phyloP scores from a whole-genome alignment of 768 basidiomycete genomes.

The Boletus vermiculosoides region DNA sequence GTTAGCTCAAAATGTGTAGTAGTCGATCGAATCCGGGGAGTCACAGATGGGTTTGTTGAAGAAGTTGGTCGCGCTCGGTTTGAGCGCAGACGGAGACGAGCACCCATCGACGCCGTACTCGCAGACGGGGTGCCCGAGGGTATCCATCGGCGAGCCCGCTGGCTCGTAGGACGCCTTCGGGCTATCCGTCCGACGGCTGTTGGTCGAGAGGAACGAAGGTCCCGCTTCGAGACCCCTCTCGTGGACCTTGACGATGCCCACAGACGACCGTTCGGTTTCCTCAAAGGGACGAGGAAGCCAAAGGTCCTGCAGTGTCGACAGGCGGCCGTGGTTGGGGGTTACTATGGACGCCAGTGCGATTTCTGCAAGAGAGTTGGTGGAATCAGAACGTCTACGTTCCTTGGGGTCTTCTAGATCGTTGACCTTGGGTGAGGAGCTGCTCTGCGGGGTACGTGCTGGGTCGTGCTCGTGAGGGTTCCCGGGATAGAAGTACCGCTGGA shows the following conservation, averaged over 20 bases:
- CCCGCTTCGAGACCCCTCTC: slow-evolving; percentile 17
- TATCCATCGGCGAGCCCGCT: neutral
- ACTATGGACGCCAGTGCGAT: slow-evolving; percentile 17
- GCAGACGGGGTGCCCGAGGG: neutral
- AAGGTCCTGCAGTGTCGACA: slow-evolving; percentile 19
- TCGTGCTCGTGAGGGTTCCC: neutral
- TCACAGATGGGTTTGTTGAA: slow-evolving; percentile 21
- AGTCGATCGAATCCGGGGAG: slow-evolving; percentile 19
- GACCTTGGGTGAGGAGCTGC: neutral
- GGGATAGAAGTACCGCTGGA: neutral
- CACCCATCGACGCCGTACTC: neutral
- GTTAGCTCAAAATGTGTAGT: neutral
- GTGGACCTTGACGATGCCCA: slow-evolving; percentile 8
- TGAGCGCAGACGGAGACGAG: neutral
- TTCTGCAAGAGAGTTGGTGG: slow-evolving; percentile 14
- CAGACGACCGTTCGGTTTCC: neutral
- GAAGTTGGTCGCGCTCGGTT: slow-evolving; percentile 1
- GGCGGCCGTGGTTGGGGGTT: neutral
- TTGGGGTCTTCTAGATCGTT: neutral
- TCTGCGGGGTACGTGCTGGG: slow-evolving; percentile 3
- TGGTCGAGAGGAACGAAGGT: slow-evolving; percentile 5
- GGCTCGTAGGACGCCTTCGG: neutral
- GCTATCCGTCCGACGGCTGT: neutral
- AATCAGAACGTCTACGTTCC: slow-evolving; percentile 11
- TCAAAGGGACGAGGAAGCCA: slow-evolving; percentile 22